These are phyloP conservation scores for Phytophthora citrophthora DNA, from an alignment of 352 stramenopile genomes.

Conservation along the genomic window DNA sequence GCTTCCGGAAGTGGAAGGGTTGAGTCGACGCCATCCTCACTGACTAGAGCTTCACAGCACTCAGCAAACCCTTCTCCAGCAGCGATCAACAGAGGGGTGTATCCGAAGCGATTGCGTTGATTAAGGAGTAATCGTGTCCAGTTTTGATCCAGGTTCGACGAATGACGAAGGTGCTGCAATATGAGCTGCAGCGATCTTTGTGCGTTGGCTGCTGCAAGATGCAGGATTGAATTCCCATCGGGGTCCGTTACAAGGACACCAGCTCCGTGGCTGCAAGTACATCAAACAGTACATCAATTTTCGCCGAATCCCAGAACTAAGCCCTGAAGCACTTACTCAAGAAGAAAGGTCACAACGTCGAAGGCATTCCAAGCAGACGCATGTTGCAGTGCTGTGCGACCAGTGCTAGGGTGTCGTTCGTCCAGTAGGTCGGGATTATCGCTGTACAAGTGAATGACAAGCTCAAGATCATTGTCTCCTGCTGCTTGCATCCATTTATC, in stretches of 20 bases:
- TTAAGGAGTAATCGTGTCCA: conserved; percentile 18
- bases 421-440: conserved; percentile 21
- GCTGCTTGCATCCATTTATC: conserved; percentile 21
- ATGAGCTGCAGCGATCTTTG: conserved; percentile 20
- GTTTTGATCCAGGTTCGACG: conserved; percentile 11
- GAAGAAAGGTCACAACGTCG: conserved; percentile 16
- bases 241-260: conserved; percentile 20
- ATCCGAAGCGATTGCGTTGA: conserved; percentile 33
- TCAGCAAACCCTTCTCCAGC: conserved; percentile 28
- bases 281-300: background rate
- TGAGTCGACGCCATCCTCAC: conserved; percentile 5
- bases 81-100: conserved; percentile 30
- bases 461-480: conserved; percentile 18
- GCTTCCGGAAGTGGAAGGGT: conserved; percentile 15
- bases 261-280: conserved; percentile 16
- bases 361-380: conserved; percentile 27
- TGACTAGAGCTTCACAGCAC: conserved; percentile 19
- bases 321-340: conserved; percentile 9
- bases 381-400: conserved; percentile 26
- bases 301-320: too few relatives aligned
- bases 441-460: conserved; percentile 1
- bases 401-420: conserved; percentile 21
- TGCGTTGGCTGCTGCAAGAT: conserved; percentile 29
- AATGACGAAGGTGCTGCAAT: conserved; percentile 15
- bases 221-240: conserved; percentile 30